Base-by-base conservation (phyloP, 2,329 filamentous ascomycete species). In the Geoglossum cookeanum region DNA sequence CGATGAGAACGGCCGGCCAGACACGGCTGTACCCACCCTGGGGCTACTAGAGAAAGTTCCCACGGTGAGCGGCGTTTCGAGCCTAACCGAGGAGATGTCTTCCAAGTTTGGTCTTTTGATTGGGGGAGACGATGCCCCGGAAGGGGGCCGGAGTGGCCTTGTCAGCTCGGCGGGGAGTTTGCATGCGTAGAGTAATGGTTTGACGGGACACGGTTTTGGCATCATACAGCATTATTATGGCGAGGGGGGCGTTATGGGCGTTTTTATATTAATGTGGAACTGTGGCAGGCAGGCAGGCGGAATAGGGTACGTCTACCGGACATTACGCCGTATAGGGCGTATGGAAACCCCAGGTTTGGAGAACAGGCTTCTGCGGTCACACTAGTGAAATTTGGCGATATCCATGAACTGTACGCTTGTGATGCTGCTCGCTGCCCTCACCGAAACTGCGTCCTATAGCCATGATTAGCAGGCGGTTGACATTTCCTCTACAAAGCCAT, bases 1-100 rank as follows among this genome's bases (percentile, higher is more conserved):
- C 52, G 73, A 74, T 51, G 73, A 74, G 59, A 68, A 71, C 22
- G 48, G 13, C 17, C 57, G 35, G 65, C 67, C 15, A 69, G 67
- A 9, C 68, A 69, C 4, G 66, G 63, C 32, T 71, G 68, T 60
- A 61, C 74, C n/a, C 65, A 65, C 44, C 27, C 15, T 42, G 11
- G 71, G 66, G 57, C 66, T 72, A 3, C 65, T 73, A 56, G 49
- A 53, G 29, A 53, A 35, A n/a, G 33, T 37, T 17, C 11, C 49
- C 9, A 17, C 17, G 15, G 33, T 33, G 30, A 52, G 29, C 39
- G 42, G 3, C 6, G 42, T 22, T 45, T 4, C 33, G 30, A 53
- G 49, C 22, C 11, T 53, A 17, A 37, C 22, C 15, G 49, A 53
- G 27, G 49, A 33, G 17, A 53, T 53, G 49, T 33, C 30, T 6